Percentiles rank a stretch among this genome's conserved stretches.
These are phyloP conservation scores for Mesembryanthemum crystallinum DNA, from an alignment of 148 eudicot species.

Conservation along the genomic window DNA sequence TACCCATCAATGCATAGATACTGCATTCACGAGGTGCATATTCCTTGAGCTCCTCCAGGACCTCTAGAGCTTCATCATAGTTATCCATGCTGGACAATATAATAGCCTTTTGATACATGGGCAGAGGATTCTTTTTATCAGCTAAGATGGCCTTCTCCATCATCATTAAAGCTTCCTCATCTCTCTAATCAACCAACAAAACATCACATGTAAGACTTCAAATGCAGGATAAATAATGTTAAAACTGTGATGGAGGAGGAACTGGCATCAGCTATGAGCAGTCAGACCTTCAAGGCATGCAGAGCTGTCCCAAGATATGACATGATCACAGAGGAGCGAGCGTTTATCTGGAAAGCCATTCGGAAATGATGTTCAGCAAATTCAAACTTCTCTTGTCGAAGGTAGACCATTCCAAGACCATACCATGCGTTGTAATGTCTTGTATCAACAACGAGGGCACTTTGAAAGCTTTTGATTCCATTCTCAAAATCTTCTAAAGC, in stretches of 20 bases:
- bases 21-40: slow-evolving; percentile 93
- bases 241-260: background rate
- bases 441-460: slow-evolving; percentile 80
- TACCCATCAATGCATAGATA: slow-evolving; percentile 94
- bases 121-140: slow-evolving; percentile 94
- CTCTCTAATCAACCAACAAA: slow-evolving; percentile 50
- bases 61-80: slow-evolving; percentile 74
- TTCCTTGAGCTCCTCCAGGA: slow-evolving; percentile 93
- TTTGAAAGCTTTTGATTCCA: slow-evolving; percentile 83
- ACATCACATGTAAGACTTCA: background rate
- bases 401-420: slow-evolving; percentile 96
- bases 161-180: slow-evolving; percentile 77
- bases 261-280: background rate
- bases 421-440: slow-evolving; percentile 99
- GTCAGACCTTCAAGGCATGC: slow-evolving; percentile 76
- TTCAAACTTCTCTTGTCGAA: slow-evolving; percentile 93
- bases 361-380: slow-evolving; percentile 94
- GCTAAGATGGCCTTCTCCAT: slow-evolving; percentile 84
- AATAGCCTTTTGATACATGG: slow-evolving; percentile 90
- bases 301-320: slow-evolving; percentile 94
- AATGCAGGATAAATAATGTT: background rate
- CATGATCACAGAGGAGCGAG: slow-evolving; percentile 89
- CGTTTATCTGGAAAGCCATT: slow-evolving; percentile 75
- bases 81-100: slow-evolving; percentile 73
- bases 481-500: slow-evolving; percentile 94